These are phyloP conservation scores for Boletus bicolor DNA, from an alignment of 768 basidiomycete genomes.

Conservation along the genomic window DNA sequence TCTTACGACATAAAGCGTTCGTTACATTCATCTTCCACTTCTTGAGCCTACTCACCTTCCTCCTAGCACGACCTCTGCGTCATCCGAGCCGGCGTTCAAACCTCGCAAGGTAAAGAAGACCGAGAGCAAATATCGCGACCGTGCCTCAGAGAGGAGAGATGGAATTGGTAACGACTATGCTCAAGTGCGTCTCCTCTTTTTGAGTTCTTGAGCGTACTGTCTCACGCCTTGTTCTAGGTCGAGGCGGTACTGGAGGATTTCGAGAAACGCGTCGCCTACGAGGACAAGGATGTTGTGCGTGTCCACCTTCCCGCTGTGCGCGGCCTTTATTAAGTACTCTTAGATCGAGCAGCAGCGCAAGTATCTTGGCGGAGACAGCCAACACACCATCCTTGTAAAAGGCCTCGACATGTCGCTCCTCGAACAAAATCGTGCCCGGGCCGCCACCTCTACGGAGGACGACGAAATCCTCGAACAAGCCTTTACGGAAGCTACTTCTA, in stretches of 20 bases:
- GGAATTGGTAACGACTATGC: slow-evolving; percentile 74
- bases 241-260: slow-evolving; percentile 83
- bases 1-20: slow-evolving; percentile 15
- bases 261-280: slow-evolving; percentile 57
- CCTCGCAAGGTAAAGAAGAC: slow-evolving; percentile 75
- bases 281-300: slow-evolving; percentile 59
- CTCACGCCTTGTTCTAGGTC: slow-evolving; percentile 42
- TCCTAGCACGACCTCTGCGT: slow-evolving; percentile 45
- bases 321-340: not conserved
- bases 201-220: not conserved
- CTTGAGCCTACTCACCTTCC: not conserved
- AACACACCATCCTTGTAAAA: slow-evolving; percentile 85
- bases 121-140: slow-evolving; percentile 62
- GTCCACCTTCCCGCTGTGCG: not conserved
- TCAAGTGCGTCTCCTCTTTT: slow-evolving; percentile 41
- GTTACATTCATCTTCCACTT: not conserved
- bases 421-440: slow-evolving; percentile 76
- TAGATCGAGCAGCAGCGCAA: slow-evolving; percentile 72
- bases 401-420: slow-evolving; percentile 86
- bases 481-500: slow-evolving; percentile 47
- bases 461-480: slow-evolving; percentile 82
- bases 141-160: slow-evolving; percentile 67
- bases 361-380: slow-evolving; percentile 81
- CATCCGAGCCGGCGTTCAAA: slow-evolving; percentile 68
- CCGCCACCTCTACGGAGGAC: slow-evolving; percentile 55